A percentile compares a stretch with the other conserved stretches of the same genome.
These are phyloP conservation scores for Paramicrosporidium saccamoebae DNA, from an alignment of 371 early-diverging fungal genomes.

Conservation along the genomic window DNA sequence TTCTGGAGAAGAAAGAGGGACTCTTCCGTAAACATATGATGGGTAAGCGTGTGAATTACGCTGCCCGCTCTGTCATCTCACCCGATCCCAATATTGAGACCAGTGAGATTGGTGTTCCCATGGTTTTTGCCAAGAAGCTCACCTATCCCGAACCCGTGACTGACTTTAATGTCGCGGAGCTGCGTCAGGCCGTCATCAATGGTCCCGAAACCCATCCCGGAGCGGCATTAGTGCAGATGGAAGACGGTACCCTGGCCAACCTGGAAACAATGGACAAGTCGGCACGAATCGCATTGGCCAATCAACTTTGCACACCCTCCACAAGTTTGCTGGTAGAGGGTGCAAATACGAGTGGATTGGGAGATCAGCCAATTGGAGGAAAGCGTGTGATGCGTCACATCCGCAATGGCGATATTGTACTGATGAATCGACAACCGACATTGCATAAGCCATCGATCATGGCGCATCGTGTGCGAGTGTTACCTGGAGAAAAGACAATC, in stretches of 20 bases:
- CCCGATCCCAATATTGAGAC: slow-evolving; percentile 97
- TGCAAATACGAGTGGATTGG: slow-evolving; percentile 3
- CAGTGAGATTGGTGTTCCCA: slow-evolving; percentile 92
- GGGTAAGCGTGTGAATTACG: slow-evolving; percentile 99
- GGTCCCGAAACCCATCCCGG: slow-evolving; percentile 97
- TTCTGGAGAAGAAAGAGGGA: slow-evolving; percentile 99
- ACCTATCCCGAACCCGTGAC: slow-evolving; percentile 98
- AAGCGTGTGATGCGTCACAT: slow-evolving; percentile 92
- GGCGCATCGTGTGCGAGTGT: slow-evolving; percentile 86
- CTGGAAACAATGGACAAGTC: slow-evolving; percentile 40
- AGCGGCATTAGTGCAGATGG: slow-evolving; percentile 67
- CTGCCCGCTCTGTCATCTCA: slow-evolving; percentile 96
- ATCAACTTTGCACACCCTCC: slow-evolving; percentile 58
- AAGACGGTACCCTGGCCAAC: slow-evolving; percentile 58
- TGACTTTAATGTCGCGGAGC: slow-evolving; percentile 56
- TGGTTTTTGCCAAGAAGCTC: slow-evolving; percentile 79
- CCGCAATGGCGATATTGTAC: slow-evolving; percentile 80
- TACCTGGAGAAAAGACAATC: slow-evolving; percentile 93
- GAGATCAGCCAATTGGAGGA: slow-evolving; percentile 5
- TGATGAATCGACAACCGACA: slow-evolving; percentile 98
- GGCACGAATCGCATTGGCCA: slow-evolving; percentile 77
- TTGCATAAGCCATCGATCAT: slow-evolving; percentile 98
- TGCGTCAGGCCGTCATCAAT: slow-evolving; percentile 83
- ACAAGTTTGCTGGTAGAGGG: slow-evolving; percentile 2
- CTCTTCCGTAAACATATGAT: slow-evolving; percentile 98